Evolutionary conservation across 345 rosid species (phyloP), one percentile per base, ranked within the genome.

Genomic region (Salix purpurea): DNA sequence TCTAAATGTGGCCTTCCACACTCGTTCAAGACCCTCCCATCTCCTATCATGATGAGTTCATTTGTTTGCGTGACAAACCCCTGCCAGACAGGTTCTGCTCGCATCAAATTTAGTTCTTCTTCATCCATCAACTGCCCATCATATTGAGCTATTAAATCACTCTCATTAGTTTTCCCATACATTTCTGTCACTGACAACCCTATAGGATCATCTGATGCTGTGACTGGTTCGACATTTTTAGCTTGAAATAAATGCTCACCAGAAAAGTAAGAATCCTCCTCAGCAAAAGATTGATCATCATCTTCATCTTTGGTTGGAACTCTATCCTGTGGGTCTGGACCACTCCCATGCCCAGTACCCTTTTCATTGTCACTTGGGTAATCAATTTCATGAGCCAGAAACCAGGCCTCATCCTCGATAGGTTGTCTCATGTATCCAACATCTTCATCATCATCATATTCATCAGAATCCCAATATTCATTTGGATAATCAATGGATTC

Each of bases 401-500:
- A 96, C 99, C 98, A 96, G 65, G 97, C 81, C 86, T 96, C 99
- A 81, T 94, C 99, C 85, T 94, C 99, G 39, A 96, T 94, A 40
- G 99, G 97, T 74, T 94, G 99, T 83, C 99, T 92, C 86, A 85
- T 88, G 83, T 94, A 96, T 21, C 99, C 99, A 87, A 91, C 93
- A 80, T 96, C 99, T 46, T 92, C 97, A n/a, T 96, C 97, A 4
- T 96, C 97, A 6, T 96, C 99, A 77, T 96, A 96, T 80, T 96
- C 97, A 70, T 96, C 99, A 46, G 99, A 96, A 77, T 96, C 99
- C 99, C 99, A 96, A 84, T 92, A 94, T 48, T 96, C 97, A 69
- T 96, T 90, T 36, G 90, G 91, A 75, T 91, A 94, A 82, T 96
- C 98, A 75, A 93, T 81, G 50, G 97, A 90, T 88, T 92, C 98